Percentiles rank a stretch among this genome's conserved stretches.
phyloP scores from a whole-genome alignment of 108 stramenopile genomes.

The Ochromonas danica region DNA sequence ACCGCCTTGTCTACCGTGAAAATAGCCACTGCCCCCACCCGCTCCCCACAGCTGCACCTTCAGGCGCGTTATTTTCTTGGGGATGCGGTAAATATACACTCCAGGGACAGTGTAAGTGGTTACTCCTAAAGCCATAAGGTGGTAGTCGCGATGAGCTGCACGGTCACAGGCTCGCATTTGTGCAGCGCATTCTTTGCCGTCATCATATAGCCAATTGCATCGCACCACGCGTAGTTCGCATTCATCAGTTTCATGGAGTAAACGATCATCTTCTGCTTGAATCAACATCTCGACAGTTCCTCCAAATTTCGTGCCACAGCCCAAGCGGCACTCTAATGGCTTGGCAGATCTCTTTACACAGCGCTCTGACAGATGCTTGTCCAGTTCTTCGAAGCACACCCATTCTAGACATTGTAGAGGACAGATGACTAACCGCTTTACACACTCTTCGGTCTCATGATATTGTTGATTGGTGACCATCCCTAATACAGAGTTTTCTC shows the following conservation, averaged over 20 bases:
- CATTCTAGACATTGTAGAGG: constrained; percentile 52
- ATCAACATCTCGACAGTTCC: constrained; percentile 45
- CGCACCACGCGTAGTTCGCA: constrained; percentile 51
- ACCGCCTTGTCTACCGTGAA: constrained; percentile 51
- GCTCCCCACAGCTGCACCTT: constrained; percentile 62
- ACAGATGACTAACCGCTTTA: constrained; percentile 58
- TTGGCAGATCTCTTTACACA: constrained; percentile 61
- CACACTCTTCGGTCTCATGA: constrained; percentile 57
- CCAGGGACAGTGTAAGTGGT: constrained; percentile 47
- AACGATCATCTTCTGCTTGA: constrained; percentile 52
- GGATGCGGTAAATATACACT: constrained; percentile 41
- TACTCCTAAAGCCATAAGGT: constrained; percentile 46
- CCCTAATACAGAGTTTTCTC: neutral
- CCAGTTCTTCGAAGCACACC: constrained; percentile 46
- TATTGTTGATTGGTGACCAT: constrained; percentile 44
- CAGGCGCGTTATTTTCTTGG: constrained; percentile 38
- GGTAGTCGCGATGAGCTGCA: constrained; percentile 46
- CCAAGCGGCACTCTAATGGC: constrained; percentile 49
- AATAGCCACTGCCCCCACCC: constrained; percentile 54
- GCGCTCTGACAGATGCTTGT: constrained; percentile 42
- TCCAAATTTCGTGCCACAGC: constrained; percentile 51
- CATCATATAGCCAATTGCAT: constrained; percentile 46
- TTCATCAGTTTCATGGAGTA: constrained; percentile 58
- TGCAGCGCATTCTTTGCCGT: constrained; percentile 48
- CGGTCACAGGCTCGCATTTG: constrained; percentile 56